phyloP scores from a whole-genome alignment of 75 land plant genomes.

The Azolla pinnata region DNA sequence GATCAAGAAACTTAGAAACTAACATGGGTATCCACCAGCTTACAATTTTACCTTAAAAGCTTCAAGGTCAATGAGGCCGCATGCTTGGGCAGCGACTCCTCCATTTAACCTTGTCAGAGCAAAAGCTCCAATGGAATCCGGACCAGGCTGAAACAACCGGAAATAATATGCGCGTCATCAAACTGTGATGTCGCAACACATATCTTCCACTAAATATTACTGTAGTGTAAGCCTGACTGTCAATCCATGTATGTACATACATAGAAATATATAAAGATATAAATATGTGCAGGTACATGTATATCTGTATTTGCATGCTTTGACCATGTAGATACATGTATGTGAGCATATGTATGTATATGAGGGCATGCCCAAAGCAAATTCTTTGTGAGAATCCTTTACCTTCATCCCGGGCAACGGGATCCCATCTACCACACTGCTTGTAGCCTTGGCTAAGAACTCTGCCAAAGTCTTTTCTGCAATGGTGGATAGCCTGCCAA shows the following conservation, averaged over 20 bases:
- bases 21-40: not conserved
- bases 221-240: too few species aligned
- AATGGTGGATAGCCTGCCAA: constrained; percentile 63
- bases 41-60: constrained; percentile 18
- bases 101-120: constrained; percentile 28
- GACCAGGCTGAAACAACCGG: constrained; percentile 32
- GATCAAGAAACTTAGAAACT: too few species aligned
- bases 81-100: constrained; percentile 38
- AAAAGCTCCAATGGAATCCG: constrained; percentile 41
- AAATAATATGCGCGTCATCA: constrained; percentile 5
- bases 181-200: too few species aligned
- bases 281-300: too few species aligned
- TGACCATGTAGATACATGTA: too few species aligned
- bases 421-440: constrained; percentile 94
- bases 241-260: too few species aligned
- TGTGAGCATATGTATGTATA: too few species aligned
- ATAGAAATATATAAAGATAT: too few species aligned
- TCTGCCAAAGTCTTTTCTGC: constrained; percentile 86
- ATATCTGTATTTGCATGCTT: too few species aligned
- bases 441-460: constrained; percentile 90
- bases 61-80: constrained; percentile 33
- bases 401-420: constrained; percentile 99
- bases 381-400: too few species aligned
- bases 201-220: too few species aligned
- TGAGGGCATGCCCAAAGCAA: too few species aligned